Conservation (phyloP, 257 asterid genomes). For the Rubia yunnanensis region DNA sequence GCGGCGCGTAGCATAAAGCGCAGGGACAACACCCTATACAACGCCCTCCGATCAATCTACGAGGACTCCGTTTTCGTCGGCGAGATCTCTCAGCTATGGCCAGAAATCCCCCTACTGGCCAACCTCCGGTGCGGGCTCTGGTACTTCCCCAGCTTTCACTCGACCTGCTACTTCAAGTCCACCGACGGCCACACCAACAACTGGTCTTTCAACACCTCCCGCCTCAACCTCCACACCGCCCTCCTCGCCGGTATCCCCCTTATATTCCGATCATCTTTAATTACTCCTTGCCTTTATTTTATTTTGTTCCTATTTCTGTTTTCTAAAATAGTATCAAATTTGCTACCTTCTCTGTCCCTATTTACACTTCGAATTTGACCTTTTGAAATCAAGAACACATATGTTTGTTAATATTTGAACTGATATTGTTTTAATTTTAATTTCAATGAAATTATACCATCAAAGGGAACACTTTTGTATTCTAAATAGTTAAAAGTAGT, state of each 20-base stretch:
- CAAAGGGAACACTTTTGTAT: too few relatives aligned
- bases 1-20: slow-evolving; percentile 64
- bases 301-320: not conserved
- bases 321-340: not conserved
- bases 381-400: too few relatives aligned
- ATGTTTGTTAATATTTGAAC: too few relatives aligned
- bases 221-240: slow-evolving; percentile 90
- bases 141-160: slow-evolving; percentile 59
- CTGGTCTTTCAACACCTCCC: slow-evolving; percentile 73
- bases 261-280: not conserved
- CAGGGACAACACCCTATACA: slow-evolving; percentile 56
- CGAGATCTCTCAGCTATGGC: slow-evolving; percentile 87
- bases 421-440: too few relatives aligned
- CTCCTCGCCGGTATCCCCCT: slow-evolving; percentile 56
- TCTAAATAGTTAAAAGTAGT: too few relatives aligned
- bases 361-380: too few relatives aligned
- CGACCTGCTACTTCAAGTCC: slow-evolving; percentile 84
- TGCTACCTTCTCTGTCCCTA: too few relatives aligned
- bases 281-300: too few relatives aligned
- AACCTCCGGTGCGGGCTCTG: slow-evolving; percentile 96
- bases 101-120: slow-evolving; percentile 79
- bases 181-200: slow-evolving; percentile 97
- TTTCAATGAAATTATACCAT: too few relatives aligned
- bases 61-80: slow-evolving; percentile 90
- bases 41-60: slow-evolving; percentile 83